These are phyloP conservation scores for Coemansia sp. DNA, from an alignment of 192 early-diverging fungal genomes.

Conservation along the genomic window DNA sequence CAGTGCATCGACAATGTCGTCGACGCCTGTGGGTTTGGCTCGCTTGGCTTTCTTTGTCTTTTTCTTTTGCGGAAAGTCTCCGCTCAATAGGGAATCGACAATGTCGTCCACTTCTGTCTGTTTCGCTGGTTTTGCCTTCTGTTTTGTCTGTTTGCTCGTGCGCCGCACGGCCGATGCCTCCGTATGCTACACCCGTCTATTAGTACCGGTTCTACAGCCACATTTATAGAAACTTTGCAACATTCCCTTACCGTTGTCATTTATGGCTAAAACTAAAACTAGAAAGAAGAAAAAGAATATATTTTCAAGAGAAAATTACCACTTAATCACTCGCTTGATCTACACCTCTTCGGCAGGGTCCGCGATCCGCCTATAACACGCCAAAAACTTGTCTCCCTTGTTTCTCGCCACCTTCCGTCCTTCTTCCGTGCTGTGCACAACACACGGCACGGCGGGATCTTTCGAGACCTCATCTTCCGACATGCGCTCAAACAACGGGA, in stretches of 20 bases:
- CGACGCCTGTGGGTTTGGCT: conserved; percentile 9
- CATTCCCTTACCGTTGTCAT: too few relatives aligned
- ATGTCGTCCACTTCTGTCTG: conserved; percentile 28
- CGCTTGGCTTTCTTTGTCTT: background rate
- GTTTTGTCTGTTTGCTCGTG: background rate
- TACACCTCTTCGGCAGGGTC: conserved; percentile 47
- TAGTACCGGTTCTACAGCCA: too few relatives aligned
- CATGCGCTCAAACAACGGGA: conserved; percentile 90
- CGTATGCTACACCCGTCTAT: too few relatives aligned
- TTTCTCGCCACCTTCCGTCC: conserved; percentile 98
- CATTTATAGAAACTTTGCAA: too few relatives aligned
- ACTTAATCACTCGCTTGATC: too few relatives aligned
- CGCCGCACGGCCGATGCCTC: too few relatives aligned
- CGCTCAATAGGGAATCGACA: conserved; percentile 42
- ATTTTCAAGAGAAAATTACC: too few relatives aligned
- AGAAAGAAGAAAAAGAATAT: too few relatives aligned
- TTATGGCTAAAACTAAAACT: too few relatives aligned
- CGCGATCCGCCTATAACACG: conserved; percentile 75
- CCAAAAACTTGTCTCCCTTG: conserved; percentile 91
- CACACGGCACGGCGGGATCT: conserved; percentile 85
- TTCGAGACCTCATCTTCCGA: conserved; percentile 69
- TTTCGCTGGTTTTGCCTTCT: background rate
- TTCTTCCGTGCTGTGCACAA: conserved; percentile 91
- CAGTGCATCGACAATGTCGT: conserved; percentile 46
- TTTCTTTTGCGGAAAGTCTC: background rate